A percentile compares a stretch with the other conserved stretches of the same genome.
Conservation (phyloP, 257 asterid species). For the Handroanthus guayacan region DNA sequence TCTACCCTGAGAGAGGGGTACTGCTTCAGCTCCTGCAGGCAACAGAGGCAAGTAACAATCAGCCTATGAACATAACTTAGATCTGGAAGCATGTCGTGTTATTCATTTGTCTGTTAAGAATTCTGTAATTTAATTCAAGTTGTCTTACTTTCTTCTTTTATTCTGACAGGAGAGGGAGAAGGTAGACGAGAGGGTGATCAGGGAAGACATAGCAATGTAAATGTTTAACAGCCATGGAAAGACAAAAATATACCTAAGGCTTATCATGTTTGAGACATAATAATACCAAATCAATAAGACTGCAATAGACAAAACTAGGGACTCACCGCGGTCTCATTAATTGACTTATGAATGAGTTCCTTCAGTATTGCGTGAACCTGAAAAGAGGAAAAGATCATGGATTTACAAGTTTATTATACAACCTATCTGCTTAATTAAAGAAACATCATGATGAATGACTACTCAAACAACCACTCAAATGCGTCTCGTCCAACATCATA, state of each 20-base stretch:
- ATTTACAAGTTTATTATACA: conserved; percentile 17
- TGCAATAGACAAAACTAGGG: neutral
- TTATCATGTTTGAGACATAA: neutral
- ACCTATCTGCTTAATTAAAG: conserved; percentile 2
- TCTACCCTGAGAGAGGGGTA: conserved; percentile 80
- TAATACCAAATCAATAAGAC: neutral
- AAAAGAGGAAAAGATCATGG: conserved; percentile 31
- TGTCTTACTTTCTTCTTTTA: neutral
- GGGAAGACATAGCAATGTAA: neutral
- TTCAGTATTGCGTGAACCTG: conserved; percentile 78
- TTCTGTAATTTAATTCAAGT: neutral
- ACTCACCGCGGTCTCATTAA: conserved; percentile 62
- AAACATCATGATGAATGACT: neutral
- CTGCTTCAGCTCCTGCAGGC: conserved; percentile 74
- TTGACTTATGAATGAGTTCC: conserved; percentile 76
- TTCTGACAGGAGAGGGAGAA: neutral
- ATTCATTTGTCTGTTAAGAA: neutral
- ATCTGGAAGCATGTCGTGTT: conserved; percentile 1
- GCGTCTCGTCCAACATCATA: neutral
- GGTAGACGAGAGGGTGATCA: neutral
- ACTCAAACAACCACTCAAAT: neutral
- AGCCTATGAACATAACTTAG: neutral
- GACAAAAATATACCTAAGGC: neutral
- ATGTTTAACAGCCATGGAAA: neutral
- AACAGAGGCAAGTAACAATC: conserved; percentile 3